Conservation (phyloP, 371 early-diverging fungal genomes). For the Aphelidium insulamus region DNA sequence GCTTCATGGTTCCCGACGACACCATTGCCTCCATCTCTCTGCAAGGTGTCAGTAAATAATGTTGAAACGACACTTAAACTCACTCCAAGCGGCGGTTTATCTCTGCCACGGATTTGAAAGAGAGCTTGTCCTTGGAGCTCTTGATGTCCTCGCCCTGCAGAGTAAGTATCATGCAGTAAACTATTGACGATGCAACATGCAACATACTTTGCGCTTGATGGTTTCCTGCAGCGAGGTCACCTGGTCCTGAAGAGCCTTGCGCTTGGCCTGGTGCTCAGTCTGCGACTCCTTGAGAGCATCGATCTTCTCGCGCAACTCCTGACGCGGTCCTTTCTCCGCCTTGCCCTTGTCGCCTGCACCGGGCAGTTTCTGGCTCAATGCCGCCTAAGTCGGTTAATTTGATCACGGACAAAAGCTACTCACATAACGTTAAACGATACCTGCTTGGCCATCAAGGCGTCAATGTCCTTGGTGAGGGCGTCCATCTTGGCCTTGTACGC, state of each 20-base stretch:
- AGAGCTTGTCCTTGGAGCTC: constrained; percentile 45
- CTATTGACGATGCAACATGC: constrained; percentile 1
- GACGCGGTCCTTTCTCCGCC: constrained; percentile 10
- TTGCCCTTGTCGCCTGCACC: background rate
- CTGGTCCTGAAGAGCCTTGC: constrained; percentile 31
- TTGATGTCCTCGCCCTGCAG: constrained; percentile 38
- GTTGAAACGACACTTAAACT: constrained; percentile 4
- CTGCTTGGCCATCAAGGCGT: background rate
- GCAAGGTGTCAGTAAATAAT: background rate
- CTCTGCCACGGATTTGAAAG: constrained; percentile 50
- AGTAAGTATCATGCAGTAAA: background rate
- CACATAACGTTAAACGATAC: background rate
- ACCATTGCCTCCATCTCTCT: constrained; percentile 53
- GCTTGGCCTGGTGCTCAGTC: constrained; percentile 23
- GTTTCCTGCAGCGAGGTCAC: constrained; percentile 36
- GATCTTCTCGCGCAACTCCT: constrained; percentile 29
- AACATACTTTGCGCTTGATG: constrained; percentile 46
- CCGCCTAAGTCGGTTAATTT: background rate
- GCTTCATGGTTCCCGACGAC: constrained; percentile 41
- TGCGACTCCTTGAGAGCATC: constrained; percentile 35
- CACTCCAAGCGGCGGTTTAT: constrained; percentile 52
- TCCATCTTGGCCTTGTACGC: constrained; percentile 1
- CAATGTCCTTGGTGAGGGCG: constrained; percentile 1
- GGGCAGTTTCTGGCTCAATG: background rate
- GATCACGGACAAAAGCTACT: background rate